phyloP scores from a whole-genome alignment of 257 asterid species.

The Phtheirospermum japonicum region DNA sequence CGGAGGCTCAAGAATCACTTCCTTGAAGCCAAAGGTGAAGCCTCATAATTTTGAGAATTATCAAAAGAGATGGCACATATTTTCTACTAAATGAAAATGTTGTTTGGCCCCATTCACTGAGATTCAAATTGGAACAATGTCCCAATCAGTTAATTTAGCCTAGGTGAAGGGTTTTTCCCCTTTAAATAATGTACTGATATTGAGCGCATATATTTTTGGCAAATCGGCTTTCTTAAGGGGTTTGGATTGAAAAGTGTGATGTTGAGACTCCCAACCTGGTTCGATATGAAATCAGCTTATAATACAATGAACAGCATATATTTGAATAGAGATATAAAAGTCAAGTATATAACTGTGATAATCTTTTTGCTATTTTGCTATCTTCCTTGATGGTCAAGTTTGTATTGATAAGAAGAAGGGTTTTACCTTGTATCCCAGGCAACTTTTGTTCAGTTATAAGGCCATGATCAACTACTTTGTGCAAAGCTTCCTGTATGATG shows the following conservation, averaged over 20 bases:
- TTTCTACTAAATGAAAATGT: not conserved
- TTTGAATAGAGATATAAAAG: slow-evolving; percentile 5
- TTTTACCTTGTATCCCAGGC: slow-evolving; percentile 5
- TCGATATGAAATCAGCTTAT: not conserved
- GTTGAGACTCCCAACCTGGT: not conserved
- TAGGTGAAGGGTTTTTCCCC: not conserved
- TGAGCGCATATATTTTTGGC: slow-evolving; percentile 1
- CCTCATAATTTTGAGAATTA: slow-evolving; percentile 1
- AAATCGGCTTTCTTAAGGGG: not conserved
- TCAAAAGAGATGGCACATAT: not conserved
- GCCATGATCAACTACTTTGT: not conserved
- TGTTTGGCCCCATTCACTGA: slow-evolving; percentile 2
- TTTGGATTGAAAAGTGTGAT: slow-evolving; percentile 4
- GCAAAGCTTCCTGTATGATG: not conserved
- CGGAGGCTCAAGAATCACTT: not conserved
- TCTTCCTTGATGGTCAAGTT: slow-evolving; percentile 15
- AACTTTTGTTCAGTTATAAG: not conserved
- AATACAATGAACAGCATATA: not conserved
- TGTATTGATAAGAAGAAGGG: slow-evolving; percentile 2
- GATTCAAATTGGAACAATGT: not conserved
- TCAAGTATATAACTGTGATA: not conserved
- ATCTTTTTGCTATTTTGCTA: not conserved
- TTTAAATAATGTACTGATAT: not conserved
- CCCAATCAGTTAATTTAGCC: not conserved
- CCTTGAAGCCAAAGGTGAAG: not conserved